Percentiles rank a stretch among this genome's conserved stretches.
Conservation (phyloP, 2,329 filamentous ascomycete species). For the Penicillium oxalicum region DNA sequence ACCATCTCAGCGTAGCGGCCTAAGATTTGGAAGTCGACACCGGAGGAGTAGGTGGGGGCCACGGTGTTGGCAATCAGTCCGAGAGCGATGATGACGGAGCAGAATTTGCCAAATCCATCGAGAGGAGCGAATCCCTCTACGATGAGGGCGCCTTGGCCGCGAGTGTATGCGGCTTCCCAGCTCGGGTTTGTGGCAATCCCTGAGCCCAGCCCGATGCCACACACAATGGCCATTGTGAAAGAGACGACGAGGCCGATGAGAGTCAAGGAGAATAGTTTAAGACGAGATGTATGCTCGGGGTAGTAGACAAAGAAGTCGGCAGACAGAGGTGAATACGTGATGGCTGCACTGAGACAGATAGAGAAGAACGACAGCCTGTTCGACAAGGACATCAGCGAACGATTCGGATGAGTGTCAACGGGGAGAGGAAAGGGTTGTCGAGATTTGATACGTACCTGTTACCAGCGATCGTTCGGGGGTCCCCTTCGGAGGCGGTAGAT, state of each 20-base stretch:
- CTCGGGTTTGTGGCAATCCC: constrained; percentile 48
- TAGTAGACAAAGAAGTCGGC: constrained; percentile 66
- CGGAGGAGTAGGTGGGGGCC: constrained; percentile 58
- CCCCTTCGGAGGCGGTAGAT: constrained; percentile 46
- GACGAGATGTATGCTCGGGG: constrained; percentile 47
- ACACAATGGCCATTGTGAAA: constrained; percentile 56
- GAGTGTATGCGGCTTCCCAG: constrained; percentile 54
- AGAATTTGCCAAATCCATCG: constrained; percentile 60
- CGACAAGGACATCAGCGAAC: background rate
- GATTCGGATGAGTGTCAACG: too few relatives aligned
- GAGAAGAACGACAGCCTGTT: constrained; percentile 61
- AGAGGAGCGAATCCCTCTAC: constrained; percentile 57
- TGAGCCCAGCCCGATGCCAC: constrained; percentile 58
- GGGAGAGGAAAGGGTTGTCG: too few relatives aligned
- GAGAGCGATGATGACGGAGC: constrained; percentile 58
- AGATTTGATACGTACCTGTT: constrained; percentile 25
- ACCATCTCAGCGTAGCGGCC: constrained; percentile 53
- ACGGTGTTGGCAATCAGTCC: constrained; percentile 62
- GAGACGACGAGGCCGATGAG: constrained; percentile 52
- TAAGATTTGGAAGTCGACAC: constrained; percentile 63
- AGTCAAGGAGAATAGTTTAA: constrained; percentile 53
- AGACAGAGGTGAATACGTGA: constrained; percentile 59
- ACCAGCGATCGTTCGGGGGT: constrained; percentile 48
- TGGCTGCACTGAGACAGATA: constrained; percentile 58
- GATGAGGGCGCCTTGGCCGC: constrained; percentile 59